phyloP scores from a whole-genome alignment of 78 protist species.

The Bodo saltans region DNA sequence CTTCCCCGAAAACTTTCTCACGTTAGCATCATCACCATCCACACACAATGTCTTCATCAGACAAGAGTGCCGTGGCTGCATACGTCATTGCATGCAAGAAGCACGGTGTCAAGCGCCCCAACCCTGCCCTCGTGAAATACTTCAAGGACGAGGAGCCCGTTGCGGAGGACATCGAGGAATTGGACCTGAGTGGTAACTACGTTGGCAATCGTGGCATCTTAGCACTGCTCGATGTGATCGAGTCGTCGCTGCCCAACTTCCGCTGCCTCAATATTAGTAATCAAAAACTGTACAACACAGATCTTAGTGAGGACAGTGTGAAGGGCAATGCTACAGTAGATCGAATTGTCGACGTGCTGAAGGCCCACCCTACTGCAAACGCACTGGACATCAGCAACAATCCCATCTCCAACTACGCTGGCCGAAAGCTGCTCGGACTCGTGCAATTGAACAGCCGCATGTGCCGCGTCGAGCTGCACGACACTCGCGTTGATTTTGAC shows the following conservation, averaged over 20 bases:
- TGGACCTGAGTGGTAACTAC: neutral
- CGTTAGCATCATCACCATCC: no score
- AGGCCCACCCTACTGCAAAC: neutral
- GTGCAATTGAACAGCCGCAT: neutral
- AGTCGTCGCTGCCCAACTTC: neutral
- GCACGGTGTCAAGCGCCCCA: neutral
- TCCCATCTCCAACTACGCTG: conserved; percentile 19
- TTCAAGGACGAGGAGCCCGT: neutral
- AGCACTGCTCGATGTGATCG: conserved; percentile 12
- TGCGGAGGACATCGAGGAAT: conserved; percentile 13
- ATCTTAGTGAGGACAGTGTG: conserved; percentile 11
- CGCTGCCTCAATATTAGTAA: neutral
- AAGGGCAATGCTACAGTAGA: conserved; percentile 10
- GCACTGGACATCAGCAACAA: conserved; percentile 4
- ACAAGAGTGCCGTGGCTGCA: no score
- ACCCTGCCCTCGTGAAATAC: neutral
- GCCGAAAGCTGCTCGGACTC: conserved; percentile 24
- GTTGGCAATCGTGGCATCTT: conserved; percentile 9
- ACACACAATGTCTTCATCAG: no score
- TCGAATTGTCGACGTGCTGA: neutral
- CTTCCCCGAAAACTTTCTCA: no score
- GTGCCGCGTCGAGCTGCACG: neutral
- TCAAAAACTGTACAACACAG: conserved; percentile 23
- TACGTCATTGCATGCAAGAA: neutral
- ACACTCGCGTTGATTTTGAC: conserved; percentile 9